Base-by-base conservation (phyloP, 805 yeast species). In the Yarrowia deformans region DNA sequence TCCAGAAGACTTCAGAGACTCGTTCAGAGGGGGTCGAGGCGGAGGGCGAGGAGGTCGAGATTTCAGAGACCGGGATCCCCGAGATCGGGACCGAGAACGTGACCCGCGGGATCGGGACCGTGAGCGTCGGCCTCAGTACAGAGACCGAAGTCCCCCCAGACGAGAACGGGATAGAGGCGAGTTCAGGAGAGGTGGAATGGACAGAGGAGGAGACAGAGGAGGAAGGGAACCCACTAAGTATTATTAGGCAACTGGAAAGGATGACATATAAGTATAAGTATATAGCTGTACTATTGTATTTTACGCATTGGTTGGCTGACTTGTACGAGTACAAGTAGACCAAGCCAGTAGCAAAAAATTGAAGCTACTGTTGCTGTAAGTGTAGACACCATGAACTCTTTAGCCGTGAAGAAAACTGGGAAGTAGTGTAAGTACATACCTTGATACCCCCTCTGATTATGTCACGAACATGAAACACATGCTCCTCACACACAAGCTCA, bases 131-230 rank as follows among this genome's bases (percentile, higher is more conserved):
- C n/a, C 63, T 3, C 63, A 70, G 12, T 67, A 54, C 34, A 43
- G 70, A 16, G 70, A 67, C 42, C 45, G 70, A 45, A 70, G 71
- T 45, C 71, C 71, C 42, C 69, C 69, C 13, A 67, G 72, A n/a
- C 34, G 70, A 19, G 70, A 69, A 12, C 8, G 69, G n/a, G 63
- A 39, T 12, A 9, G 67, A 35, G 49, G 52, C 0, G 66, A 45
- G 2, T 60, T 45, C 45, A 32, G 66, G 34, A 45, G 66, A 43
- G 66, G 52, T 1, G 23, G 35, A 8, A 13, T 16, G n/a, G 64
- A 56, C 14, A 56, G 63, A 29, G 37, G 63, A 29, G 64, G 46
- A 32, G 46, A 39, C 10, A 35, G 63, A 40, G 43, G 58, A 12
- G 58, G 58, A 35, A 13, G 58, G 18, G 63, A 42, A 10, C 63